Conservation (phyloP, 495 filamentous ascomycete species). For the Cercophora samala region DNA sequence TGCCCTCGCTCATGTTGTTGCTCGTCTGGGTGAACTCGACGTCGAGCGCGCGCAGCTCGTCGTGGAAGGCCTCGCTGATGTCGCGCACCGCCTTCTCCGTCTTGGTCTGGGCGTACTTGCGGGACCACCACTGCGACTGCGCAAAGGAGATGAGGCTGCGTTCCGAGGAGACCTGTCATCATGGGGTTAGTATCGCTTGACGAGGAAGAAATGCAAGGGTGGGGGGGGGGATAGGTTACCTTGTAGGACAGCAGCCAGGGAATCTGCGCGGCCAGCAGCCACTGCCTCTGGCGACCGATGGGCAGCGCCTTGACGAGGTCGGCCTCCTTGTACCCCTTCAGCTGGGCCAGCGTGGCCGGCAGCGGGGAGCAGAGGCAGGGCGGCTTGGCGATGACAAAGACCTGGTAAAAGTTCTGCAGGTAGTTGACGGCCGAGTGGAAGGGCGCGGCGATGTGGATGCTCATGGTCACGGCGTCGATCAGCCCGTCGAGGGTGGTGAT, state of each 20-base stretch:
- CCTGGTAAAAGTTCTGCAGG: slow-evolving; percentile 49
- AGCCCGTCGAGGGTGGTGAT: slow-evolving; percentile 79
- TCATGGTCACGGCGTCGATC: slow-evolving; percentile 70
- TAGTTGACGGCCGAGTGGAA: slow-evolving; percentile 52
- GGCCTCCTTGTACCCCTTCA: slow-evolving; percentile 30
- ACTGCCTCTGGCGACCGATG: slow-evolving; percentile 38
- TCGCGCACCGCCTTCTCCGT: slow-evolving; percentile 21
- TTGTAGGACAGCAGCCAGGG: slow-evolving; percentile 45
- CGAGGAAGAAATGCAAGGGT: too few relatives aligned
- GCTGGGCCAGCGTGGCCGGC: slow-evolving; percentile 28
- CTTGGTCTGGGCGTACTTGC: slow-evolving; percentile 21
- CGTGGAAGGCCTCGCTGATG: slow-evolving; percentile 28
- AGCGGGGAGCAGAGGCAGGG: slow-evolving; percentile 36
- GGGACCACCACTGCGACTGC: slow-evolving; percentile 31
- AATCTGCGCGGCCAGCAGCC: slow-evolving; percentile 43
- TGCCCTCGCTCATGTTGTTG: slow-evolving; percentile 33
- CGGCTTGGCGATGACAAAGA: slow-evolving; percentile 47
- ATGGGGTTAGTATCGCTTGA: slow-evolving; percentile 22
- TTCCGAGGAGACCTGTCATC: slow-evolving; percentile 14
- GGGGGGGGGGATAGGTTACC: too few relatives aligned
- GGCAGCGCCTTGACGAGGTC: slow-evolving; percentile 42
- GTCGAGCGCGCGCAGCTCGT: slow-evolving; percentile 26
- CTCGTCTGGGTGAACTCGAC: slow-evolving; percentile 25
- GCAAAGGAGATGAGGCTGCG: slow-evolving; percentile 40
- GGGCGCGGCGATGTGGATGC: slow-evolving; percentile 50